Evolutionary conservation across 2,329 filamentous ascomycete species (phyloP).

Genomic region (Colletotrichum cuscutae): DNA sequence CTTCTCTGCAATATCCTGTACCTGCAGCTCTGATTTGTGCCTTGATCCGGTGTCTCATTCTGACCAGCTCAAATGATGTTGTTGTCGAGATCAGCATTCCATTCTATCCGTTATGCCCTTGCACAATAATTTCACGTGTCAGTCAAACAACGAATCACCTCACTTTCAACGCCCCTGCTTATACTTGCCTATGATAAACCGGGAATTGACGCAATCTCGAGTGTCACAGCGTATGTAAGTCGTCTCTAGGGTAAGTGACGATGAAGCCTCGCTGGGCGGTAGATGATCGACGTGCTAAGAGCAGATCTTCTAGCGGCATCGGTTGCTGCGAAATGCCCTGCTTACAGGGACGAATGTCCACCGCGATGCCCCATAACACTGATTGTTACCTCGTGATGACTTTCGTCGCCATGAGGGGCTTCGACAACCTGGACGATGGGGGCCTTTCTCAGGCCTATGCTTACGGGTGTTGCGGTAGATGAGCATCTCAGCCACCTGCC

Average conservation of each 20-base stretch:
- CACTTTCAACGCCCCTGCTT: not conserved
- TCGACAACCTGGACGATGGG: not conserved
- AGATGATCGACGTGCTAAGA: slow-evolving; percentile 27
- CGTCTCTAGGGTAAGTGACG: not conserved
- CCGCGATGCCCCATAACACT: not conserved
- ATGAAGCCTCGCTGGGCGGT: not conserved
- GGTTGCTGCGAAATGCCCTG: not conserved
- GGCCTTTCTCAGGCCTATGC: not conserved
- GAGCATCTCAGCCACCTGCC: not conserved
- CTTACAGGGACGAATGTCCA: not conserved
- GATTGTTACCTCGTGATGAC: not conserved
- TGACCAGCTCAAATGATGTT: not conserved
- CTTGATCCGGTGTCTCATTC: slow-evolving; percentile 2
- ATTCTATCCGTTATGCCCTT: slow-evolving; percentile 13
- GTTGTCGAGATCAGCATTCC: slow-evolving; percentile 15
- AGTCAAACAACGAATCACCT: slow-evolving; percentile 2
- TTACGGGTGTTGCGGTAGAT: slow-evolving; percentile 6
- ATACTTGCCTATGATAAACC: not conserved
- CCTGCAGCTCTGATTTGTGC: slow-evolving; percentile 25
- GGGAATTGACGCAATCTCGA: not conserved
- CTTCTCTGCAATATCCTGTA: slow-evolving; percentile 16
- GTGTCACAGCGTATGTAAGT: not conserved
- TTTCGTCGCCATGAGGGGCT: not conserved
- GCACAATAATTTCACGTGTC: slow-evolving; percentile 19
- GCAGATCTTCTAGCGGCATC: slow-evolving; percentile 31